These are phyloP conservation scores for Termitomyces sp. DNA, from an alignment of 768 basidiomycete species.

Conservation along the genomic window DNA sequence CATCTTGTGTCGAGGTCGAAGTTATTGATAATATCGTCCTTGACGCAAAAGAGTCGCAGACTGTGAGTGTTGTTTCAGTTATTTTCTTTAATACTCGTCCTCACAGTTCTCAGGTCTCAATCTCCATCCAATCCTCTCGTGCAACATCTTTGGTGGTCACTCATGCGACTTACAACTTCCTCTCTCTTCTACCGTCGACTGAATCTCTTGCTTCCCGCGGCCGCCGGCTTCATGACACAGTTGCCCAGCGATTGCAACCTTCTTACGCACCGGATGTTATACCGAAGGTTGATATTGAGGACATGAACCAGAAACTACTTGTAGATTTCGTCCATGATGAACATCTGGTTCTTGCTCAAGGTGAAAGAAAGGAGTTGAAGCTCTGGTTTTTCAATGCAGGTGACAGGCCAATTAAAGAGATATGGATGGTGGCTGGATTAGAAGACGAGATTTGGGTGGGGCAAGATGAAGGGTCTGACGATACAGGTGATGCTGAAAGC, in stretches of 20 bases:
- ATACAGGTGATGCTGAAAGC: conserved; percentile 3
- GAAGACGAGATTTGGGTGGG: conserved; percentile 63
- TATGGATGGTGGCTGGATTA: conserved; percentile 63
- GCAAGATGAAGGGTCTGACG: conserved; percentile 10
- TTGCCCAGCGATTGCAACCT: conserved; percentile 58
- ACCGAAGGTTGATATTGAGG: conserved; percentile 57
- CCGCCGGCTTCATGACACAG: conserved; percentile 69
- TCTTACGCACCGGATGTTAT: conserved; percentile 68
- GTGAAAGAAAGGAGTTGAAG: conserved; percentile 54
- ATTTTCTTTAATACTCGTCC: not conserved
- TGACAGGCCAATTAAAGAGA: conserved; percentile 48
- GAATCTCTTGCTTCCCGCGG: conserved; percentile 74
- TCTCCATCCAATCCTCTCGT: conserved; percentile 51
- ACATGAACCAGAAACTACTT: conserved; percentile 59
- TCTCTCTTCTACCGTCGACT: conserved; percentile 60
- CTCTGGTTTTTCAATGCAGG: conserved; percentile 70
- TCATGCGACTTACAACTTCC: conserved; percentile 61
- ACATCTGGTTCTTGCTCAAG: conserved; percentile 52
- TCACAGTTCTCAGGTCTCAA: conserved; percentile 42
- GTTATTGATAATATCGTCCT: conserved; percentile 57
- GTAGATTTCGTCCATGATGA: conserved; percentile 53
- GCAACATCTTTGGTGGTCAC: conserved; percentile 53
- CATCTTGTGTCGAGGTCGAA: conserved; percentile 50
- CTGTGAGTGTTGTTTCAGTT: conserved; percentile 34
- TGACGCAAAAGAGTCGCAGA: conserved; percentile 57